Base-by-base conservation (phyloP, 768 basidiomycete species). In the Boletus barrowsii region DNA sequence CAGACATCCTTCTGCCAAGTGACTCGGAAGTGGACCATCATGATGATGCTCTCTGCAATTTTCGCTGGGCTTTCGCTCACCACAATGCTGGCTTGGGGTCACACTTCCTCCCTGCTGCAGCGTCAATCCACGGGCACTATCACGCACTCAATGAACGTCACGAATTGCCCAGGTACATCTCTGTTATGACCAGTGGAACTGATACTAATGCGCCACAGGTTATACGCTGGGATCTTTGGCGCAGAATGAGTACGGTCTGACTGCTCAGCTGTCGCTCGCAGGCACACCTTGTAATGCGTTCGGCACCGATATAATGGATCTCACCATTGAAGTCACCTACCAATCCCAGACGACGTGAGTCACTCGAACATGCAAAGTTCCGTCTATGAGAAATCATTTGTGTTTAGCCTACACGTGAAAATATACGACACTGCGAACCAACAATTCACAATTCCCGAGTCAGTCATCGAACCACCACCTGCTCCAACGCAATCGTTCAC, bases 261-360 rank as follows among this genome's bases (percentile, higher is more conserved):
- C 73, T 0, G 87, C 85, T 26, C 72, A 75, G 17, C 71, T 89
- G 5, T 68, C 65, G 35, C 73, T 89, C 8, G 76, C 79, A 1
- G 85, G 85, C 2, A 37, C 69, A 15, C 74, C 80, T 10, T 90
- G 88, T 64, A 76, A 88, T 57, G 83, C 81, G 4, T 89, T 86
- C 60, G 86, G 87, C 4, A 69, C 60, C 1, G 87, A 89, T 59
- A 71, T 87, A 32, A 43, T 67, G 0, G 68, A 82, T 54, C 76
- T 90, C 20, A 83, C 79, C n/a, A 73, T 90, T 18, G 71, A 84
- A 62, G 83, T 88, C 8, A 81, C 79, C 13, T 88, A 88, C 61
- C 86, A 88, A 66, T 79, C 78, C 18, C 68, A 68, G 49, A 74
- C 79, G 42, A 74, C 78, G 81, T 82, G 56, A 42, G 70, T 63